These are phyloP conservation scores for Rutidosis leptorrhynchoides DNA, from an alignment of 129 eudicot species.

Conservation along the genomic window DNA sequence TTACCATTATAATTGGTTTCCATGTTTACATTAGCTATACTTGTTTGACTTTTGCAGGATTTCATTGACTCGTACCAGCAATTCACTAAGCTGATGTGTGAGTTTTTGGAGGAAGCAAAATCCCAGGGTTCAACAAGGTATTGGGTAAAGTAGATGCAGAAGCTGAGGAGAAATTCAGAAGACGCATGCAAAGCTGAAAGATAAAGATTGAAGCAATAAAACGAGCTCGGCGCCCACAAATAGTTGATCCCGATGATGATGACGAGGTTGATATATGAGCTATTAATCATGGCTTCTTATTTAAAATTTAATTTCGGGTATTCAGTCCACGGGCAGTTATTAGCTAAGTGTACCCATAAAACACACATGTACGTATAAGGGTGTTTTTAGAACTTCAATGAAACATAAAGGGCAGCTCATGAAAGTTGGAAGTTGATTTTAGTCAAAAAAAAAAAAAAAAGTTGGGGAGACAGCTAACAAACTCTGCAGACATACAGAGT, in stretches of 20 bases:
- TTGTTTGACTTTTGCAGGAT: conserved; percentile 27
- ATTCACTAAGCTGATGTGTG: conserved; percentile 26
- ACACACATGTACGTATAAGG: too few relatives aligned
- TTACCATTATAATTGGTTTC: background rate
- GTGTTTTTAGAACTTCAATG: too few relatives aligned
- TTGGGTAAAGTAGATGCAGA: conserved; percentile 26
- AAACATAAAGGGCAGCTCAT: too few relatives aligned
- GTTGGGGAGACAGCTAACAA: too few relatives aligned
- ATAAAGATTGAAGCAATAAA: conserved; percentile 28
- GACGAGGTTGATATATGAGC: conserved; percentile 25
- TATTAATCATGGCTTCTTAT: background rate
- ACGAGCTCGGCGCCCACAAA: conserved; percentile 25
- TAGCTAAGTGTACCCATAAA: too few relatives aligned
- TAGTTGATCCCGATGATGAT: conserved; percentile 17
- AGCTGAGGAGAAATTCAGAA: conserved; percentile 31
- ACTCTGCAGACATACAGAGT: too few relatives aligned
- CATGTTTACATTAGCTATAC: conserved; percentile 3
- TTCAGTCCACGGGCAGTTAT: background rate
- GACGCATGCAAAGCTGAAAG: conserved; percentile 29
- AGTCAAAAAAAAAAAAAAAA: too few relatives aligned
- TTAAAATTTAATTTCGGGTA: background rate
- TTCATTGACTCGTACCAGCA: conserved; percentile 31
- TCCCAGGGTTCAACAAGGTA: conserved; percentile 37
- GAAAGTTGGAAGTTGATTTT: too few relatives aligned
- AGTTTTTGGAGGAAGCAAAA: conserved; percentile 21